These are phyloP conservation scores for Phytophthora parvispora DNA, from an alignment of 352 stramenopile species.

Conservation along the genomic window DNA sequence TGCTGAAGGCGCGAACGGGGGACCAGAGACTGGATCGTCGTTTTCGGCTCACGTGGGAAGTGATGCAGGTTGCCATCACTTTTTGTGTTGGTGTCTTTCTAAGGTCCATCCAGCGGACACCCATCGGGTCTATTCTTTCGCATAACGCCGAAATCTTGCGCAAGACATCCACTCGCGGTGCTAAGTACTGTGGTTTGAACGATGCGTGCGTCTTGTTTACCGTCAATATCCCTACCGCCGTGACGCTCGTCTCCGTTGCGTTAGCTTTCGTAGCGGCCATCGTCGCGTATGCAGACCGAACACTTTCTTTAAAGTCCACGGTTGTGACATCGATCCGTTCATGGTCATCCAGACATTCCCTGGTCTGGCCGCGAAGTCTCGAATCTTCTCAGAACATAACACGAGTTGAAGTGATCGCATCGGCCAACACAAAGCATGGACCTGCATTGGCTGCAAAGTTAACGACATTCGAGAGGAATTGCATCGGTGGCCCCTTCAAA, in stretches of 20 bases:
- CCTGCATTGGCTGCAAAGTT: neutral
- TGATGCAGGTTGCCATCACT: constrained; percentile 18
- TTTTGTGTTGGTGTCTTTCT: constrained; percentile 1
- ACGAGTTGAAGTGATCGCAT: neutral
- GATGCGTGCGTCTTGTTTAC: constrained; percentile 34
- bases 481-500: neutral
- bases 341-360: neutral
- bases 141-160: constrained; percentile 25
- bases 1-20: constrained; percentile 21
- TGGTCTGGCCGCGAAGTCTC: neutral
- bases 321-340: neutral
- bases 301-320: neutral
- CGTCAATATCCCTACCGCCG: constrained; percentile 13
- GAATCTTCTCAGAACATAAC: neutral
- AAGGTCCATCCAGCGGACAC: constrained; percentile 1
- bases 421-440: neutral
- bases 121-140: constrained; percentile 15
- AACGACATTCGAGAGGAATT: neutral
- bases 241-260: constrained; percentile 2
- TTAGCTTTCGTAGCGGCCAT: constrained; percentile 7
- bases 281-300: neutral
- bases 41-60: constrained; percentile 30
- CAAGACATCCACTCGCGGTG: constrained; percentile 18
- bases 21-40: constrained; percentile 28
- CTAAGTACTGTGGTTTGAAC: constrained; percentile 24